A percentile compares a stretch with the other conserved stretches of the same genome.
Conservation (phyloP, 1,284 basidiomycete species). For the Pseudozyma thailandica region DNA sequence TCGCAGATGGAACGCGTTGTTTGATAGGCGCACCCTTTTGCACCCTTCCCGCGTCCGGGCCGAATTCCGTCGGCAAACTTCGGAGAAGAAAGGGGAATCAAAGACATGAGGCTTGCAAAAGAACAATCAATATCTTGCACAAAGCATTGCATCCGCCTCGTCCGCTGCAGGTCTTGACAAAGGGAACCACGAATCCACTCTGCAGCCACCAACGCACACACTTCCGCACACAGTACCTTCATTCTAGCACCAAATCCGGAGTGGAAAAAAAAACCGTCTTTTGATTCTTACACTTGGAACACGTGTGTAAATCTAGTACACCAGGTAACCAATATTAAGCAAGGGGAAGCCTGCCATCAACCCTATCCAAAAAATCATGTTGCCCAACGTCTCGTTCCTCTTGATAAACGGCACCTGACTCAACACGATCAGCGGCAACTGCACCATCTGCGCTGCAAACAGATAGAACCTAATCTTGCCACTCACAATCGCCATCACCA, state of each 20-base stretch:
- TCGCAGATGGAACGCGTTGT: too few species aligned
- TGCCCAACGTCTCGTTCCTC: constrained; percentile 58
- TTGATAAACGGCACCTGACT: constrained; percentile 72
- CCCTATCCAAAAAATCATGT: constrained; percentile 90
- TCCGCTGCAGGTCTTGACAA: too few species aligned
- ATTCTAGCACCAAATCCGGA: too few species aligned
- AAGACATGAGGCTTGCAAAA: too few species aligned
- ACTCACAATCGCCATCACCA: constrained; percentile 83
- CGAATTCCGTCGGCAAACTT: not conserved
- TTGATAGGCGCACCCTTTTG: too few species aligned
- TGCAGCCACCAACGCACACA: too few species aligned
- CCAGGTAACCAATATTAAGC: constrained; percentile 81
- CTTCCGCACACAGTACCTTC: too few species aligned
- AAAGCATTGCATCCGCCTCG: too few species aligned
- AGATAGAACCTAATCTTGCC: constrained; percentile 67
- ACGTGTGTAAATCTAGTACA: constrained; percentile 29
- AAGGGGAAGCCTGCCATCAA: constrained; percentile 85
- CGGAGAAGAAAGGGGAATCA: not conserved
- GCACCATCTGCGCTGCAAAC: constrained; percentile 76
- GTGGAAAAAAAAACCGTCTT: too few species aligned
- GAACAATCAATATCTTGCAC: too few species aligned
- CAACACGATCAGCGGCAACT: constrained; percentile 88
- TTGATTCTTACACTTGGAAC: not conserved
- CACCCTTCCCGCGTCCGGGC: too few species aligned
- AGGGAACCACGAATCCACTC: too few species aligned